phyloP scores from a whole-genome alignment of 331 rosid species.

The Dryas integrifolia region DNA sequence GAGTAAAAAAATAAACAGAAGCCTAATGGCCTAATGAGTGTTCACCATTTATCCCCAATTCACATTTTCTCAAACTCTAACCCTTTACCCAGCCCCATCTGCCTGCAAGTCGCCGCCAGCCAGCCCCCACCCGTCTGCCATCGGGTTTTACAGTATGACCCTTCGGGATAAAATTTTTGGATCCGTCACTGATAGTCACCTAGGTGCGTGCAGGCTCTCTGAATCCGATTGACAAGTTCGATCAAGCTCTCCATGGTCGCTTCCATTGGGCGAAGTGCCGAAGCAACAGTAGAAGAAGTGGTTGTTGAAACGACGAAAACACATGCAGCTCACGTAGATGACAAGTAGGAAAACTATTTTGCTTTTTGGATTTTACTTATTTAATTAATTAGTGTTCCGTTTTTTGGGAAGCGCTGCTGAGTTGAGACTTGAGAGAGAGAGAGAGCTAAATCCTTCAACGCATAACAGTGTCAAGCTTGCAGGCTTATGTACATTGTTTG shows the following conservation, averaged over 20 bases:
- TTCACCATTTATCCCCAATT: too few relatives aligned
- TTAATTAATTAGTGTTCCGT: background rate
- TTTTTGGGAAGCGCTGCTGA: background rate
- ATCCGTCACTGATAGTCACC: conserved; percentile 34
- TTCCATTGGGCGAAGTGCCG: conserved; percentile 17
- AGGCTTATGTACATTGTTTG: too few relatives aligned
- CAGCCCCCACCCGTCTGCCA: conserved; percentile 15
- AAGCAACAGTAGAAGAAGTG: background rate
- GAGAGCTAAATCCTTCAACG: too few relatives aligned
- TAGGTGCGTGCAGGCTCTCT: conserved; percentile 60
- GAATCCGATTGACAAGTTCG: conserved; percentile 62
- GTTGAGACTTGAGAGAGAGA: background rate
- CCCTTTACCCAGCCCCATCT: too few relatives aligned
- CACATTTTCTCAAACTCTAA: too few relatives aligned
- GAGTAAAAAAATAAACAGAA: too few relatives aligned
- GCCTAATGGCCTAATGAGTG: too few relatives aligned
- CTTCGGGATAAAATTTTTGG: too few relatives aligned
- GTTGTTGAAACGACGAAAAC: conserved; percentile 15
- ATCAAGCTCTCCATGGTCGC: conserved; percentile 55
- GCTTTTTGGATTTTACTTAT: background rate
- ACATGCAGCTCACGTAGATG: conserved; percentile 16
- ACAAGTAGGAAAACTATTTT: conserved; percentile 43
- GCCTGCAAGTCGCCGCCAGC: too few relatives aligned
- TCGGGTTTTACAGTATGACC: too few relatives aligned
- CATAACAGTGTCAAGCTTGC: too few relatives aligned